Evolutionary conservation across 495 filamentous ascomycete genomes (phyloP), one percentile per base, ranked within the genome.

Genomic region (Lentithecium fluviatile): DNA sequence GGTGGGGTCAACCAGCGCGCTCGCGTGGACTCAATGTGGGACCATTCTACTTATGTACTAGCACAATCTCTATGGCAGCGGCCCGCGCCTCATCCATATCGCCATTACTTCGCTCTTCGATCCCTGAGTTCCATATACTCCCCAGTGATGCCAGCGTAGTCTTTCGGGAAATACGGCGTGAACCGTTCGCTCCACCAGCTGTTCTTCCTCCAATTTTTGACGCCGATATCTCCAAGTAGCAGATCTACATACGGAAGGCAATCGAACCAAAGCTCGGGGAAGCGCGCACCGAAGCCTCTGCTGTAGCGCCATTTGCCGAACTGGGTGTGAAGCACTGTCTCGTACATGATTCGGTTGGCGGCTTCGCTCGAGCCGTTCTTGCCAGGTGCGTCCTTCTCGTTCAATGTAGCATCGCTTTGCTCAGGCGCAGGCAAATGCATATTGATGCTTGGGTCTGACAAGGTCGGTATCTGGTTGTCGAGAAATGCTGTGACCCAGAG

Each of bases 191-290:
- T 49, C 25, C 53, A 60, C 70, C 71, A 70, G 7, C 71, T 70
- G 1, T 64, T 48, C 64, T 84, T 85, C 23, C 82, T 68, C 51
- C 64, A 62, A 3, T 48, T 49, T 6, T 69, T 42, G 25, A 87
- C 67, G 12, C 88, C 88, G 49, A 94, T 56, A 67, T 93, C 89
- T 1, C 73, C 67, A 52, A 90, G 67, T 72, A 92, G 62, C 62
- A 89, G 60, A 72, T 93, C 90, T 2, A 91, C 69, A 67, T 92
- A 95, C n/a, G 89, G 85, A 43, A 91, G 62, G 1, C 79, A 81
- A 70, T 94, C 89, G 67, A 90, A 91, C 48, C 88, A 84, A 56
- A 90, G 83, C 65, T 90, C 88, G 0, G 86, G 85, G 58, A 82
- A 83, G 56, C 81, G 78, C 20, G 71, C 71, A 0, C 86, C 88